A percentile compares a stretch with the other conserved stretches of the same genome.
Evolutionary conservation across 129 eudicot species (phyloP).

Genomic region (Glebionis coronaria): DNA sequence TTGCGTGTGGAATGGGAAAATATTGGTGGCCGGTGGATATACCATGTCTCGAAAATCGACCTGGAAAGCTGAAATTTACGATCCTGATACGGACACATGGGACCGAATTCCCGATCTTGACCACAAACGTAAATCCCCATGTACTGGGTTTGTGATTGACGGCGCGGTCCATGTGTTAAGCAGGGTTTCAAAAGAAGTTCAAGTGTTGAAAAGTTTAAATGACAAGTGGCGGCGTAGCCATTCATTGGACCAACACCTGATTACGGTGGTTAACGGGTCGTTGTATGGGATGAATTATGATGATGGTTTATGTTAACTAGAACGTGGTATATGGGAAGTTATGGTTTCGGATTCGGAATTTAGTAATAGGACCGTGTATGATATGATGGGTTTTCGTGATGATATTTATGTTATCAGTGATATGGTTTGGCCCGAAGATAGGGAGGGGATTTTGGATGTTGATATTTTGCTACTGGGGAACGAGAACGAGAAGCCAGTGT

Average conservation of each 20-base stretch:
- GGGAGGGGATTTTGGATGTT: constrained; percentile 63
- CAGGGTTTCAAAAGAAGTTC: too few relatives aligned
- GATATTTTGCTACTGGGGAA: constrained; percentile 69
- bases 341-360: too few relatives aligned
- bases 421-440: constrained; percentile 80
- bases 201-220: too few relatives aligned
- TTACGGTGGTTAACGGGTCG: too few relatives aligned
- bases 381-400: too few relatives aligned
- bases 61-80: constrained; percentile 73
- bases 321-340: too few relatives aligned
- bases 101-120: constrained; percentile 66
- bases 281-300: too few relatives aligned
- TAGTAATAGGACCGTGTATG: too few relatives aligned
- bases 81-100: constrained; percentile 82
- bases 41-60: constrained; percentile 80
- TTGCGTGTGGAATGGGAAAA: constrained; percentile 76
- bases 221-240: too few relatives aligned
- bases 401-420: constrained; percentile 93
- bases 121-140: constrained; percentile 63
- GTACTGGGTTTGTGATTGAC: constrained; percentile 70
- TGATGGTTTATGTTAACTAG: too few relatives aligned
- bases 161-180: constrained; percentile 81
- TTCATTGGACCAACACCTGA: too few relatives aligned
- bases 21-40: constrained; percentile 90
- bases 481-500: constrained; percentile 60